Conservation (phyloP, 352 stramenopile genomes). For the Aphanomyces cochlioides region DNA sequence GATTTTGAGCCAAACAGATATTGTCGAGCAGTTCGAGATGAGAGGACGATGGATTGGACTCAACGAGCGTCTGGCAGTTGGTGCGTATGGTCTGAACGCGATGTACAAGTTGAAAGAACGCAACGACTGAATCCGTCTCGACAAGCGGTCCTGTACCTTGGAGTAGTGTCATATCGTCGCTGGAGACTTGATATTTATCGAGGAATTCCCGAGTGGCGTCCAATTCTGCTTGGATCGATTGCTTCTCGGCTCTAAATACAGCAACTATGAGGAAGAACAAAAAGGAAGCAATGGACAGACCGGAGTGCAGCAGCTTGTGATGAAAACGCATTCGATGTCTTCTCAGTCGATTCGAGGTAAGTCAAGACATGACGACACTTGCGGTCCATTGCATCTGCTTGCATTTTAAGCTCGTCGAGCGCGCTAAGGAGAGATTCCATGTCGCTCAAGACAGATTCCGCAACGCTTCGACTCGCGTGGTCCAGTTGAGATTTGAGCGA, state of each 20-base stretch:
- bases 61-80: slow-evolving; percentile 30
- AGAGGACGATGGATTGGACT: no score
- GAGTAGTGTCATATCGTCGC: slow-evolving; percentile 14
- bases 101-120: slow-evolving; percentile 38
- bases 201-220: slow-evolving; percentile 32
- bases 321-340: slow-evolving; percentile 19
- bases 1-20: no score
- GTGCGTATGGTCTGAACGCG: slow-evolving; percentile 35
- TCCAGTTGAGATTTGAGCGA: slow-evolving; percentile 10
- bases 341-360: slow-evolving; percentile 25
- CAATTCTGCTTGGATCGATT: slow-evolving; percentile 35
- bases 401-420: slow-evolving; percentile 8
- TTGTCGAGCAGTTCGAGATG: no score
- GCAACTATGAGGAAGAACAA: neutral
- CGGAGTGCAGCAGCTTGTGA: slow-evolving; percentile 21
- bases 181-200: slow-evolving; percentile 23
- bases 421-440: slow-evolving; percentile 4
- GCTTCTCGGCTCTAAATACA: slow-evolving; percentile 28
- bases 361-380: slow-evolving; percentile 18
- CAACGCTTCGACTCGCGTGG: slow-evolving; percentile 10
- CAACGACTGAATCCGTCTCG: slow-evolving; percentile 31
- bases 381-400: slow-evolving; percentile 17
- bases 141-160: neutral
- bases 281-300: slow-evolving; percentile 5
- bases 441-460: slow-evolving; percentile 15